Evolutionary conservation across 306 rosid species (phyloP).

Genomic region (Oemleria cerasiformis): DNA sequence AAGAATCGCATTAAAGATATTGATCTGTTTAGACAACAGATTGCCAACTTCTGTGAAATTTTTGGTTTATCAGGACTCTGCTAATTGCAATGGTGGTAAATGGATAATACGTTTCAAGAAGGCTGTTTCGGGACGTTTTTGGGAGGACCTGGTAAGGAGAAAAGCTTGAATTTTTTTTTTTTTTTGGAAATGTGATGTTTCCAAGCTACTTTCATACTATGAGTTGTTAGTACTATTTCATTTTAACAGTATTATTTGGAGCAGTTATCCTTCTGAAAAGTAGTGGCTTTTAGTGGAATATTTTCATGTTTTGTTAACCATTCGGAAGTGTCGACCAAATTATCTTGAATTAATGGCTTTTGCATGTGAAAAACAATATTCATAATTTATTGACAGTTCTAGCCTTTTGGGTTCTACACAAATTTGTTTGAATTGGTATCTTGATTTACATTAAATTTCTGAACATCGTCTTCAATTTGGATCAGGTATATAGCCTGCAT

Average conservation of each 20-base stretch:
- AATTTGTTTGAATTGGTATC: neutral
- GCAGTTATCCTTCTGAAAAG: neutral
- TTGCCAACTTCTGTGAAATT: neutral
- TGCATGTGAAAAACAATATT: neutral
- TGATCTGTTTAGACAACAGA: neutral
- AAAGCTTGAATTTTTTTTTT: conserved; percentile 8
- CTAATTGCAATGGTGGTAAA: conserved; percentile 94
- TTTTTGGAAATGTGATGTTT: neutral
- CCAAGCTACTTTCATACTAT: neutral
- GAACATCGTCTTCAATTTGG: neutral
- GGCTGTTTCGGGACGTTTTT: conserved; percentile 82
- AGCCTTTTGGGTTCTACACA: neutral
- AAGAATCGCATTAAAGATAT: neutral
- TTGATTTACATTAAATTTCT: neutral
- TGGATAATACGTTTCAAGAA: conserved; percentile 92
- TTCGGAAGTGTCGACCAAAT: neutral
- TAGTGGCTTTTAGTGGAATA: neutral
- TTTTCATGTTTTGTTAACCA: neutral
- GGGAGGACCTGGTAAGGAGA: conserved; percentile 88
- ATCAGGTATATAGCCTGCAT: neutral
- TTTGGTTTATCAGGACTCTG: conserved; percentile 62
- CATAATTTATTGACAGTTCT: neutral
- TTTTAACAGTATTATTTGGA: neutral
- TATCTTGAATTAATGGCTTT: neutral
- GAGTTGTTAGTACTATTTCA: neutral